A percentile compares a stretch with the other conserved stretches of the same genome.
Conservation (phyloP, 495 filamentous ascomycete species). For the Darksidea phi region DNA sequence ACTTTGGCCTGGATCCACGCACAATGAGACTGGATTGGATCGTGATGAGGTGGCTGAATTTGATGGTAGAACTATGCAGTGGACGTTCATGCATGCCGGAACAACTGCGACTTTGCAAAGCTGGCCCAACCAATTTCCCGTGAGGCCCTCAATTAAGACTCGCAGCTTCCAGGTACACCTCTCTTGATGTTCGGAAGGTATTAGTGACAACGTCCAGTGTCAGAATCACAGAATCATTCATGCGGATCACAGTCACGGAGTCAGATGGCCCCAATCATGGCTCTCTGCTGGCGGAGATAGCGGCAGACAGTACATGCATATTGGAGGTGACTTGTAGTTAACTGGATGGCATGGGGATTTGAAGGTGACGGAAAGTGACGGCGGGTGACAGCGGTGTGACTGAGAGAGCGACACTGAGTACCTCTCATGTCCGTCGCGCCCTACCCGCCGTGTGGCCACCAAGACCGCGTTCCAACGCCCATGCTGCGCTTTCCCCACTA, state of each 20-base stretch:
- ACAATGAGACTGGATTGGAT: slow-evolving; percentile 20
- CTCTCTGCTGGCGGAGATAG: slow-evolving; percentile 14
- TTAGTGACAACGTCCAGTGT: slow-evolving; percentile 6
- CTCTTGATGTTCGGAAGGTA: slow-evolving; percentile 8
- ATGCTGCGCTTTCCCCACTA: too few species aligned
- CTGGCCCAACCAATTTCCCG: slow-evolving; percentile 5
- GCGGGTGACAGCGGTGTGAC: slow-evolving; percentile 13
- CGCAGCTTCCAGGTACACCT: slow-evolving; percentile 9
- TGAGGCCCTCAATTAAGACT: slow-evolving; percentile 3
- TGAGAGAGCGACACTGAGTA: slow-evolving; percentile 9
- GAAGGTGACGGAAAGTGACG: slow-evolving; percentile 3
- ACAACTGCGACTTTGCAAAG: slow-evolving; percentile 12
- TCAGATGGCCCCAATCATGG: slow-evolving; percentile 15
- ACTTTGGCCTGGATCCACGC: slow-evolving; percentile 17
- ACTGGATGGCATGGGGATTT: slow-evolving; percentile 16
- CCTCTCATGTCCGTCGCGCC: slow-evolving; percentile 16
- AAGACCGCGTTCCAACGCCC: too few species aligned
- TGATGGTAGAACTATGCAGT: slow-evolving; percentile 2
- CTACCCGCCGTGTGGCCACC: too few species aligned
- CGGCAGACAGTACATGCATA: slow-evolving; percentile 14
- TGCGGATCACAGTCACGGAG: slow-evolving; percentile 7
- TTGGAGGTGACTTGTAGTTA: slow-evolving; percentile 15
- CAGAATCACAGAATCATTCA: slow-evolving; percentile 3
- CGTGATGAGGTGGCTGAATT: slow-evolving; percentile 2
- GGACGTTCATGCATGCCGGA: slow-evolving; percentile 17